These are phyloP conservation scores for Pyrenopolyporus hunteri DNA, from an alignment of 495 filamentous ascomycete species.

Conservation along the genomic window DNA sequence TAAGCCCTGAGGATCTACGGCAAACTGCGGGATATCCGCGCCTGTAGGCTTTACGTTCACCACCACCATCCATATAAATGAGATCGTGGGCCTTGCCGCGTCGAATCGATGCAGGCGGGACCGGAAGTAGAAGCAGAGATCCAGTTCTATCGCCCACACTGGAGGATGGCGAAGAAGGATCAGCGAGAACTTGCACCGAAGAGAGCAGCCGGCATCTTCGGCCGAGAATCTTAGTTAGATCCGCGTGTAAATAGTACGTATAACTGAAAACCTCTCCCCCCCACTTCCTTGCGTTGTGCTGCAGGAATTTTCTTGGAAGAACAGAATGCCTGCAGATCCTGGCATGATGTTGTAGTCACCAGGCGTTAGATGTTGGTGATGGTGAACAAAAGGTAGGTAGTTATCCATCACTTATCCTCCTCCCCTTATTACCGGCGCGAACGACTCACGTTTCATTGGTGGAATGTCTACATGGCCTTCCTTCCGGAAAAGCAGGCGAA, in stretches of 20 bases:
- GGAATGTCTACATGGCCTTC: neutral
- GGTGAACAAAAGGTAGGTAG: too few species aligned
- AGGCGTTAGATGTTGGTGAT: constrained; percentile 10
- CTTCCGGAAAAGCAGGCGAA: neutral
- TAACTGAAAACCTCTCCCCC: constrained; percentile 8
- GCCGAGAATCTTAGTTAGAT: constrained; percentile 23
- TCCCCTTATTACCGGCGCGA: neutral
- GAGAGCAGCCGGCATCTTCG: constrained; percentile 10
- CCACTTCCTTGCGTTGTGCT: constrained; percentile 28
- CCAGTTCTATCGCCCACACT: constrained; percentile 2
- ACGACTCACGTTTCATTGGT: neutral
- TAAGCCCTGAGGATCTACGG: constrained; percentile 21
- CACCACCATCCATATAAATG: constrained; percentile 3
- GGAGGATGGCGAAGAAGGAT: neutral
- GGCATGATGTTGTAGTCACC: constrained; percentile 28
- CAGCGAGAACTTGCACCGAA: constrained; percentile 1
- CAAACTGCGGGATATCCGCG: constrained; percentile 18
- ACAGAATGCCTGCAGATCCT: constrained; percentile 24
- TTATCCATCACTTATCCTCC: constrained; percentile 5
- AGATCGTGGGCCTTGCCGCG: constrained; percentile 16
- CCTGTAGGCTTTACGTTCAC: constrained; percentile 13
- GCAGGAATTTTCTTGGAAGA: constrained; percentile 32
- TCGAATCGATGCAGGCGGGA: constrained; percentile 18
- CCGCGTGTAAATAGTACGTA: constrained; percentile 6
- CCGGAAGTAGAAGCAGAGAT: constrained; percentile 13